These are phyloP conservation scores for Gymnopus androsaceus DNA, from an alignment of 1,284 basidiomycete genomes.

Conservation along the genomic window DNA sequence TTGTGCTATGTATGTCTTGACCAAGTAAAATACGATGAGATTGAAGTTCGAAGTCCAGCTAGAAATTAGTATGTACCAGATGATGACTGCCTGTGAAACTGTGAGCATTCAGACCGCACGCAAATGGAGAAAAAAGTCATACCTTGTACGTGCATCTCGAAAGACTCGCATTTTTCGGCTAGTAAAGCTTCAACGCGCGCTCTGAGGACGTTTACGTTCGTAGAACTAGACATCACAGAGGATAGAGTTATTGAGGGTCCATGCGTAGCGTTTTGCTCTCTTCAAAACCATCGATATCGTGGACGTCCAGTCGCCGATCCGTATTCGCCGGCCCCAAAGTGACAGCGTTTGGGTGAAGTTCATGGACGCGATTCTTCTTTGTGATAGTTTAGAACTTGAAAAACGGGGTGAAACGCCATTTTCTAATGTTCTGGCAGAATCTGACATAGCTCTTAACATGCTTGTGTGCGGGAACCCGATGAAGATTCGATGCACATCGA, in stretches of 20 bases:
- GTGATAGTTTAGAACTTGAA: too few relatives aligned
- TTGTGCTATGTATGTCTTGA: slow-evolving; percentile 8
- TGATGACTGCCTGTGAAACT: slow-evolving; percentile 5
- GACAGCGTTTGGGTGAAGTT: too few relatives aligned
- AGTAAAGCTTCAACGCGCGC: slow-evolving; percentile 3
- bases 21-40: not conserved
- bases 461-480: too few relatives aligned
- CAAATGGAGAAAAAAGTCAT: not conserved
- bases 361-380: too few relatives aligned
- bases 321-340: too few relatives aligned
- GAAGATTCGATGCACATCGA: too few relatives aligned
- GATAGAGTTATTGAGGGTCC: not conserved
- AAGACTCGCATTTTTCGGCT: slow-evolving; percentile 3
- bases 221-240: not conserved
- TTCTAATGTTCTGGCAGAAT: too few relatives aligned
- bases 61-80: not conserved
- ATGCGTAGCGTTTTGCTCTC: not conserved
- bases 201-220: not conserved
- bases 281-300: too few relatives aligned
- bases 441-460: too few relatives aligned
- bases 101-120: not conserved
- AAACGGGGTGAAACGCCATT: too few relatives aligned
- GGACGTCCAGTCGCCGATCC: too few relatives aligned
- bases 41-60: not conserved
- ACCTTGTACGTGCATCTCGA: slow-evolving; percentile 8